Conservation (phyloP, 2,329 filamentous ascomycete species). For the Ramularia collo-cygni region DNA sequence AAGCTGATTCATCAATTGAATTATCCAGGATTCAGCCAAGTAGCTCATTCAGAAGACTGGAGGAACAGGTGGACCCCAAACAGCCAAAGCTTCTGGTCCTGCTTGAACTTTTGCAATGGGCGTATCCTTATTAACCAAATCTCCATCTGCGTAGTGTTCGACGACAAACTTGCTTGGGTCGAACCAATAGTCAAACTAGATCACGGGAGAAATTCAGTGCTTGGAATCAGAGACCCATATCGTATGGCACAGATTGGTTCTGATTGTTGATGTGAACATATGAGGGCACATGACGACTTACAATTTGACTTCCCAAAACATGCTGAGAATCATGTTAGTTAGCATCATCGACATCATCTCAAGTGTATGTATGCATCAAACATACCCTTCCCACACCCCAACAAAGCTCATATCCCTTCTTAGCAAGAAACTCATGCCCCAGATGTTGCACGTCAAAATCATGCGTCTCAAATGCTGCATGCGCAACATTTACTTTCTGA, state of each 20-base stretch:
- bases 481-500: slow-evolving; percentile 52
- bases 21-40: no score
- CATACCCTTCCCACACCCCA: slow-evolving; percentile 59
- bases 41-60: neutral
- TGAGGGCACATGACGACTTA: no score
- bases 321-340: no score
- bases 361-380: slow-evolving; percentile 34
- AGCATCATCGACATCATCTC: neutral
- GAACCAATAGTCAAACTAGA: slow-evolving; percentile 71
- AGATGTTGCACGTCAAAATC: slow-evolving; percentile 65
- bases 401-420: slow-evolving; percentile 49
- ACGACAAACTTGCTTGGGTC: slow-evolving; percentile 12
- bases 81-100: slow-evolving; percentile 22
- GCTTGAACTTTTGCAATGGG: slow-evolving; percentile 33
- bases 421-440: slow-evolving; percentile 52
- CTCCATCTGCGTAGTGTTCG: slow-evolving; percentile 58
- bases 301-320: slow-evolving; percentile 10
- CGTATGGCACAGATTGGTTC: no score
- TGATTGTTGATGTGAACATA: no score
- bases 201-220: no score
- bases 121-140: slow-evolving; percentile 54
- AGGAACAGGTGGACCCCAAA: slow-evolving; percentile 29
- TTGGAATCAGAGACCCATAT: no score
- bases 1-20: no score
- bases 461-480: slow-evolving; percentile 63